These are phyloP conservation scores for Orychophragmus violaceus DNA, from an alignment of 345 rosid species.

Conservation along the genomic window DNA sequence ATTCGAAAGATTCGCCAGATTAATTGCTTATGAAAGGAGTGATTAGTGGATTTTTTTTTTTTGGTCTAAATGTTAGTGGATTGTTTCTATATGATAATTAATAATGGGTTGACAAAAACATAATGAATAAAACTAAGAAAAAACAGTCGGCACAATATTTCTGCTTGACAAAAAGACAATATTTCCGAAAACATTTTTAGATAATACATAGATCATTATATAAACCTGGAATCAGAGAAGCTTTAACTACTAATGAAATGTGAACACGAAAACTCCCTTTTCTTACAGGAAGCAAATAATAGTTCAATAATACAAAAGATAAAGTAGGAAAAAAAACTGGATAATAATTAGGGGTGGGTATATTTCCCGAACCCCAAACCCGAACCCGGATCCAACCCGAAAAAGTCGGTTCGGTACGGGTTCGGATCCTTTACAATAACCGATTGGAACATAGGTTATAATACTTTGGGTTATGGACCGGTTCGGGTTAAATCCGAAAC, in stretches of 20 bases:
- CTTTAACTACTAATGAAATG: background rate
- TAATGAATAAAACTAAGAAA: background rate
- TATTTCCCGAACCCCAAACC: no score
- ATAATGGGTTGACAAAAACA: no score
- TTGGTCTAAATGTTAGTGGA: no score
- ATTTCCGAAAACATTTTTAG: background rate
- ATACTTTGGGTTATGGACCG: no score
- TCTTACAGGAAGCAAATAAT: constrained; percentile 20
- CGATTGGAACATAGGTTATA: no score
- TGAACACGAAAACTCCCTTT: constrained; percentile 26
- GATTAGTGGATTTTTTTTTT: no score
- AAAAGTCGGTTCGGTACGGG: no score
- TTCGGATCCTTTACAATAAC: no score
- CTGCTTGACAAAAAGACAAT: no score
- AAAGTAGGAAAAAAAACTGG: background rate
- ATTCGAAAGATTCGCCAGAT: background rate
- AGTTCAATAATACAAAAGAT: constrained; percentile 15
- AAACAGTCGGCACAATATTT: background rate
- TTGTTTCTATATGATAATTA: background rate
- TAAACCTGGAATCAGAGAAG: background rate
- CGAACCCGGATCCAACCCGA: no score
- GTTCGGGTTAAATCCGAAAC: no score
- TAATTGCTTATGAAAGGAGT: background rate
- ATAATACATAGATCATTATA: background rate
- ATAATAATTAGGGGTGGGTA: no score